These are phyloP conservation scores for Solioccasus polychromus DNA, from an alignment of 768 basidiomycete genomes.

Conservation along the genomic window DNA sequence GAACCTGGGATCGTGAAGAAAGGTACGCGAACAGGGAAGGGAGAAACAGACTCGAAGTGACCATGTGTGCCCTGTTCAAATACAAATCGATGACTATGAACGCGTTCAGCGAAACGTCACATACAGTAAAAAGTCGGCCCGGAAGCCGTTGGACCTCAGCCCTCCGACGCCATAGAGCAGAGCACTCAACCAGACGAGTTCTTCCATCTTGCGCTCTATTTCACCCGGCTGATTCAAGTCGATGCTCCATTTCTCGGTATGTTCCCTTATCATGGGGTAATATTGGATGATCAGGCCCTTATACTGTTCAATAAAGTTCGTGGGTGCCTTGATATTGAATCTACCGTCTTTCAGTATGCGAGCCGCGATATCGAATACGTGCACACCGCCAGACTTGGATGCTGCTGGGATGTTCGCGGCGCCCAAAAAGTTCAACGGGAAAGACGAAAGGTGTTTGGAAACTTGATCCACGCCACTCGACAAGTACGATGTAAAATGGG, in stretches of 20 bases:
- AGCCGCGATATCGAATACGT: conserved; percentile 50
- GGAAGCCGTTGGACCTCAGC: conserved; percentile 48
- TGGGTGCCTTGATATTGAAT: conserved; percentile 16
- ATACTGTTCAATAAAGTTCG: conserved; percentile 23
- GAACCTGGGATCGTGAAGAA: conserved; percentile 15
- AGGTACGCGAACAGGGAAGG: conserved; percentile 20
- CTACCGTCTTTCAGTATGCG: conserved; percentile 48
- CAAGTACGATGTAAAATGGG: conserved; percentile 3
- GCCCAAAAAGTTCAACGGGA: conserved; percentile 2
- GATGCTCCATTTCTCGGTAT: conserved; percentile 43
- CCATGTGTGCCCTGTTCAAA: conserved; percentile 24
- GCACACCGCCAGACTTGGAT: conserved; percentile 10
- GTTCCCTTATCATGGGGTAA: neutral
- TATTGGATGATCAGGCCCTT: neutral
- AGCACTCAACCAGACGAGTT: conserved; percentile 54
- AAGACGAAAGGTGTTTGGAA: conserved; percentile 1
- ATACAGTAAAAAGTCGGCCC: conserved; percentile 50
- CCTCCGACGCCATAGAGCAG: conserved; percentile 59
- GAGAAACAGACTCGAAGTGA: conserved; percentile 32
- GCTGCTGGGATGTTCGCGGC: neutral
- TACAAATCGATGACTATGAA: neutral
- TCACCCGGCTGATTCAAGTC: conserved; percentile 34
- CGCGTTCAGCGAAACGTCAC: neutral
- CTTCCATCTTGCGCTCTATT: conserved; percentile 57
- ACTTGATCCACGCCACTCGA: neutral